phyloP scores from a whole-genome alignment of 129 eudicot species.

The Saposhnikovia divaricata region DNA sequence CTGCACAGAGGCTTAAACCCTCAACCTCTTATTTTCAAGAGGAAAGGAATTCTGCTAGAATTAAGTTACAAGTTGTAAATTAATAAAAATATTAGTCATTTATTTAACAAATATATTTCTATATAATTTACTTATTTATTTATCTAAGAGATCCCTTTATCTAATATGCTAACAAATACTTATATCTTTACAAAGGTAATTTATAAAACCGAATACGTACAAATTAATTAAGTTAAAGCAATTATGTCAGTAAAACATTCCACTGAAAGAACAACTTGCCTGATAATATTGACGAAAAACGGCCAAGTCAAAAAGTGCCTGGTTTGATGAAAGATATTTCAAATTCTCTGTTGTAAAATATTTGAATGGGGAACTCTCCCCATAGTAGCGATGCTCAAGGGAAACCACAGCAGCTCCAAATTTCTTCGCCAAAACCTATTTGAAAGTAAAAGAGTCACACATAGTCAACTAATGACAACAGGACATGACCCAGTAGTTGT shows the following conservation, averaged over 20 bases:
- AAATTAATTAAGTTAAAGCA: neutral
- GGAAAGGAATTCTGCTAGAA: neutral
- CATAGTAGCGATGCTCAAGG: conserved; percentile 92
- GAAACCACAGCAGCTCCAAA: conserved; percentile 97
- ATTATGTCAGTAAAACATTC: neutral
- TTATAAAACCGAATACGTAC: neutral
- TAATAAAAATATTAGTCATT: neutral
- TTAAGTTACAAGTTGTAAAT: neutral
- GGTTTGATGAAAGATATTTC: conserved; percentile 84
- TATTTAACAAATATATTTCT: neutral
- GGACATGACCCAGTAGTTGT: neutral
- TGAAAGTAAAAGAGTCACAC: conserved; percentile 8
- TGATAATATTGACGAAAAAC: conserved; percentile 83
- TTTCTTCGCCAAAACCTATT: conserved; percentile 78
- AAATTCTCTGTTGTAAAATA: conserved; percentile 71
- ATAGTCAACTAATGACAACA: neutral
- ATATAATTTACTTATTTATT: neutral
- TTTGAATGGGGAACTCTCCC: conserved; percentile 84
- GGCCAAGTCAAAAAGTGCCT: conserved; percentile 92
- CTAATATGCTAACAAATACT: neutral
- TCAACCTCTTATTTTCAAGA: neutral
- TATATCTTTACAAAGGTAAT: neutral
- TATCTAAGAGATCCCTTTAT: neutral
- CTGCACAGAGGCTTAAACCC: neutral
- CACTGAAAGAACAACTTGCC: conserved; percentile 37